These are phyloP conservation scores for Phylloporus scabripes DNA, from an alignment of 768 basidiomycete genomes.

Conservation along the genomic window DNA sequence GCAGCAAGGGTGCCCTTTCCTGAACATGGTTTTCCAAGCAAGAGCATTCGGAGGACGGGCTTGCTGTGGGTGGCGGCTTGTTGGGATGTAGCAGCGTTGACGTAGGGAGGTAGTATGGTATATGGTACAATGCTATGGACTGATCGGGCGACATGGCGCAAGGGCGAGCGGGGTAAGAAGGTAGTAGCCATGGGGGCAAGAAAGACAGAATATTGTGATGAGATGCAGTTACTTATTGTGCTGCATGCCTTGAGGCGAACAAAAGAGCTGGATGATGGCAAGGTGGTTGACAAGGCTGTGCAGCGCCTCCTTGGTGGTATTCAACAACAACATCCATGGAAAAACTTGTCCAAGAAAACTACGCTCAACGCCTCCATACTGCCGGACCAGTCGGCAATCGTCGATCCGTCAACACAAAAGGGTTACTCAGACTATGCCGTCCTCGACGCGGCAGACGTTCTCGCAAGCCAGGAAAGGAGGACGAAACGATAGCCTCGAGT, in stretches of 20 bases:
- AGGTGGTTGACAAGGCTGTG: slow-evolving; percentile 10
- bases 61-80: slow-evolving; percentile 23
- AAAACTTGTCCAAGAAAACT: background rate
- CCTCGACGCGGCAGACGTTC: slow-evolving; percentile 45
- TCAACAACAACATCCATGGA: slow-evolving; percentile 1
- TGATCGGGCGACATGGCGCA: slow-evolving; percentile 9
- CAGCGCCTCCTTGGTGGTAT: background rate
- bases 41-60: slow-evolving; percentile 40
- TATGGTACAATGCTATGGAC: slow-evolving; percentile 19
- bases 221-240: slow-evolving; percentile 1
- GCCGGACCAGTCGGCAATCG: slow-evolving; percentile 7
- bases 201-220: background rate
- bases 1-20: slow-evolving; percentile 80
- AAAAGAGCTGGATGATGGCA: too few species aligned
- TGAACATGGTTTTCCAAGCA: slow-evolving; percentile 58
- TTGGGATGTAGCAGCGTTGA: slow-evolving; percentile 31
- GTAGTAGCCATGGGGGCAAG: background rate
- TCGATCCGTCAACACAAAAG: slow-evolving; percentile 35
- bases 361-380: slow-evolving; percentile 14
- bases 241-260: slow-evolving; percentile 19
- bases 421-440: slow-evolving; percentile 50
- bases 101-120: slow-evolving; percentile 39
- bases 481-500: slow-evolving; percentile 56
- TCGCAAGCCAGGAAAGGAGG: slow-evolving; percentile 53
- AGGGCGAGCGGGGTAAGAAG: slow-evolving; percentile 1